These are phyloP conservation scores for Arthroderma sp. DNA, from an alignment of 2,329 filamentous ascomycete genomes.

Conservation along the genomic window DNA sequence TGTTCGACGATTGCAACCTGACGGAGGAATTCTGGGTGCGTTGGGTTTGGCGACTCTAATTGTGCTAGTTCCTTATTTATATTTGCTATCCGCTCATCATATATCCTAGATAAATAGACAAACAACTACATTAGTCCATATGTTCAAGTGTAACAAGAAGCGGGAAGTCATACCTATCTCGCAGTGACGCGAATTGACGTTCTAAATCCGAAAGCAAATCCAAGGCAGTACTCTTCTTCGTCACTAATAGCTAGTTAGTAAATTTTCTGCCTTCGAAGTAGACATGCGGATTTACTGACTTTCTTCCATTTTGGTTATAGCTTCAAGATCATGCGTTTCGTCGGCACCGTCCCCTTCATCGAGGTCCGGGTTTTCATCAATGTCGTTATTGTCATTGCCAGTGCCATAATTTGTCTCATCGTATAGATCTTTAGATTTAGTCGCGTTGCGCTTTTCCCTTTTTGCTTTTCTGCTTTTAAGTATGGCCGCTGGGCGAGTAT, in stretches of 20 bases:
- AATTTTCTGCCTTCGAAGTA: neutral
- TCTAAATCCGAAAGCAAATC: constrained; percentile 71
- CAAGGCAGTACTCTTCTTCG: constrained; percentile 66
- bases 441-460: constrained; percentile 34
- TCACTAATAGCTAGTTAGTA: constrained; percentile 39
- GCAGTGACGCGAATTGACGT: constrained; percentile 73
- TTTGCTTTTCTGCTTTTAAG: constrained; percentile 30
- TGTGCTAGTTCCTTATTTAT: constrained; percentile 56
- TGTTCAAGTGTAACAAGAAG: neutral
- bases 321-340: constrained; percentile 32
- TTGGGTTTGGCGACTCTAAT: constrained; percentile 45
- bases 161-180: constrained; percentile 41
- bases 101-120: constrained; percentile 46
- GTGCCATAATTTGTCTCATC: constrained; percentile 23
- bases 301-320: constrained; percentile 38
- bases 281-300: constrained; percentile 23
- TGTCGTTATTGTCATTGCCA: constrained; percentile 29
- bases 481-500: constrained; percentile 16
- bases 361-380: constrained; percentile 35
- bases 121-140: neutral
- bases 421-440: constrained; percentile 27
- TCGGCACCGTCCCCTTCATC: constrained; percentile 35
- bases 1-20: constrained; percentile 81
- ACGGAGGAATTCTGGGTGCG: constrained; percentile 81
- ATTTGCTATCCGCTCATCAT: constrained; percentile 74